These are phyloP conservation scores for Herpotrichia juniperi DNA, from an alignment of 2,329 filamentous ascomycete genomes.

Conservation along the genomic window DNA sequence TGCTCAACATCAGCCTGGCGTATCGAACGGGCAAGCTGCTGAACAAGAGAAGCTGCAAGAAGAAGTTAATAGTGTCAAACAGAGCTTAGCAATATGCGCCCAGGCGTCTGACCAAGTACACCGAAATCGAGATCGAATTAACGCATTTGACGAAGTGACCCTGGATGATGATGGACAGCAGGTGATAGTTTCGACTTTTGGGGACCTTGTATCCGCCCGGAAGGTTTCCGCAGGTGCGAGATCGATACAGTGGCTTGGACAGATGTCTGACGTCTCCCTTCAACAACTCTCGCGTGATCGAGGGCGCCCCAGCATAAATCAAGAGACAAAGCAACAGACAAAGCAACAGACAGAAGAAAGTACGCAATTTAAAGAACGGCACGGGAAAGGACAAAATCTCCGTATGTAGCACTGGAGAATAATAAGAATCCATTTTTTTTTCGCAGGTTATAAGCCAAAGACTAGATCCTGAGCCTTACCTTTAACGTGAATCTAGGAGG, in stretches of 20 bases:
- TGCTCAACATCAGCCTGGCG: neutral
- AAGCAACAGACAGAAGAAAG: too few relatives aligned
- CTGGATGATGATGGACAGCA: conserved; percentile 14
- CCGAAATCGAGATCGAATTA: conserved; percentile 7
- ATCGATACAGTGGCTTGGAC: conserved; percentile 11
- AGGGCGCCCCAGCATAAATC: neutral
- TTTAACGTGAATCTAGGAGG: too few relatives aligned
- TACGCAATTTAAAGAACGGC: too few relatives aligned
- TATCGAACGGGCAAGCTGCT: neutral
- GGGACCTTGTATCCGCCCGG: conserved; percentile 13
- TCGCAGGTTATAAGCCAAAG: too few relatives aligned
- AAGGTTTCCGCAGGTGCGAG: conserved; percentile 9
- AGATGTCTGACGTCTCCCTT: conserved; percentile 13
- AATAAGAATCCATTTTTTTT: too few relatives aligned
- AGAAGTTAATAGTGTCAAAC: conserved; percentile 13
- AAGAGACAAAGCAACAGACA: neutral
- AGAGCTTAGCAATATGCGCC: conserved; percentile 10
- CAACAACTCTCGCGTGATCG: conserved; percentile 6
- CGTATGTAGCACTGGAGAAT: too few relatives aligned
- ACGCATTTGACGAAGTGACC: conserved; percentile 14
- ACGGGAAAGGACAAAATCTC: too few relatives aligned
- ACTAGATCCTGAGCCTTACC: too few relatives aligned
- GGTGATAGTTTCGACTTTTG: conserved; percentile 16
- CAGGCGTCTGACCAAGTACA: conserved; percentile 11
- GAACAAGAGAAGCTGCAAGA: conserved; percentile 5